phyloP scores from a whole-genome alignment of 2,329 filamentous ascomycete species.

The Sporothrix inflata region DNA sequence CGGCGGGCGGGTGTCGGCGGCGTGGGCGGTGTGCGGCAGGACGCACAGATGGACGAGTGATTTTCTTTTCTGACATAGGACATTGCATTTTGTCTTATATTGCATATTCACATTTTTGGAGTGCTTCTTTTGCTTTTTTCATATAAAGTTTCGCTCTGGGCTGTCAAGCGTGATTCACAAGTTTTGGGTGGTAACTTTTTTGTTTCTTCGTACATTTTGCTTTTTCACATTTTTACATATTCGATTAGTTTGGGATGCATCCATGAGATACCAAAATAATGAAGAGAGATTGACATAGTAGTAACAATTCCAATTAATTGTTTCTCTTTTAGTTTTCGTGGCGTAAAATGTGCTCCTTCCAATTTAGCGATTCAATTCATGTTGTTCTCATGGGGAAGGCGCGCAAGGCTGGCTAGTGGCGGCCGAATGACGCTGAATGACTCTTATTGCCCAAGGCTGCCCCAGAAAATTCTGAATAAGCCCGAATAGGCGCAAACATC shows the following conservation, averaged over 20 bases:
- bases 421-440: neutral
- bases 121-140: neutral
- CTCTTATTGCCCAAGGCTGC: constrained; percentile 18
- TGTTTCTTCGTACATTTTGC: neutral
- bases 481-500: neutral
- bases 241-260: constrained; percentile 16
- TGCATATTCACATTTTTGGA: neutral
- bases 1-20: constrained; percentile 43
- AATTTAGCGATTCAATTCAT: neutral
- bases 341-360: neutral
- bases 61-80: neutral
- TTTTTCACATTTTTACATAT: constrained; percentile 9
- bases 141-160: neutral
- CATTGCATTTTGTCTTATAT: neutral
- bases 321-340: neutral
- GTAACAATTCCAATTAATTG: neutral
- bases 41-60: constrained; percentile 28
- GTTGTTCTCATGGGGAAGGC: neutral
- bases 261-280: constrained; percentile 24
- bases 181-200: neutral
- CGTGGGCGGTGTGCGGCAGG: constrained; percentile 21
- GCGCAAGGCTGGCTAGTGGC: constrained; percentile 17
- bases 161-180: neutral
- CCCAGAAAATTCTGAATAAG: constrained; percentile 19
- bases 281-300: neutral